These are phyloP conservation scores for Neopestalotiopsis rosae DNA, from an alignment of 2,329 filamentous ascomycete genomes.

Conservation along the genomic window DNA sequence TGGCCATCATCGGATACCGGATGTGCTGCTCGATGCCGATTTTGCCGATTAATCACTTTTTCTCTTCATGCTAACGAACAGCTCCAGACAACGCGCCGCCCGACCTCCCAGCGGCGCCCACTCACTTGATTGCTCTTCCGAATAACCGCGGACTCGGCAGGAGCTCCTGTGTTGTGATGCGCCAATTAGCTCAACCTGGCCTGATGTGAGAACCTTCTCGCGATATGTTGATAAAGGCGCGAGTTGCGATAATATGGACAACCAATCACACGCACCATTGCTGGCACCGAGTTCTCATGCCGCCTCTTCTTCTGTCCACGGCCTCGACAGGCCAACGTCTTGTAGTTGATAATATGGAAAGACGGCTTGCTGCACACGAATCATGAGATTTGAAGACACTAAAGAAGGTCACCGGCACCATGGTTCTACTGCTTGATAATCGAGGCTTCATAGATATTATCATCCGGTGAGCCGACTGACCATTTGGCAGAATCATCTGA, in stretches of 20 bases:
- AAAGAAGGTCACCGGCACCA: too few species aligned
- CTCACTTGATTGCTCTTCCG: background rate
- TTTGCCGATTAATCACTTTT: background rate
- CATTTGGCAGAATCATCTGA: too few species aligned
- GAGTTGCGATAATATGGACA: background rate
- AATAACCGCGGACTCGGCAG: slow-evolving; percentile 7
- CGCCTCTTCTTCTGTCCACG: too few species aligned
- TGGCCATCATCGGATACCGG: background rate
- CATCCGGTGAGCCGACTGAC: too few species aligned
- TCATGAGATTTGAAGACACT: too few species aligned
- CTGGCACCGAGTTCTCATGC: too few species aligned
- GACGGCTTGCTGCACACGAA: too few species aligned
- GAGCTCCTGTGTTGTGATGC: background rate
- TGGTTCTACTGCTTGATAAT: too few species aligned
- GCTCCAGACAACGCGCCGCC: background rate
- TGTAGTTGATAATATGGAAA: too few species aligned
- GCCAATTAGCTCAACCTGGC: background rate
- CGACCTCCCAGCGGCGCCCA: background rate
- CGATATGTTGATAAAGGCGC: background rate
- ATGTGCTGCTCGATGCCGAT: background rate
- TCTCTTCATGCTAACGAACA: background rate
- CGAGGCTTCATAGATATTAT: too few species aligned
- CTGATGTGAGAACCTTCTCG: background rate
- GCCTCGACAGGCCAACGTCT: too few species aligned
- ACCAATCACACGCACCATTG: background rate